These are phyloP conservation scores for Ceratocystis cacaofunesta DNA, from an alignment of 2,329 filamentous ascomycete genomes.

Conservation along the genomic window DNA sequence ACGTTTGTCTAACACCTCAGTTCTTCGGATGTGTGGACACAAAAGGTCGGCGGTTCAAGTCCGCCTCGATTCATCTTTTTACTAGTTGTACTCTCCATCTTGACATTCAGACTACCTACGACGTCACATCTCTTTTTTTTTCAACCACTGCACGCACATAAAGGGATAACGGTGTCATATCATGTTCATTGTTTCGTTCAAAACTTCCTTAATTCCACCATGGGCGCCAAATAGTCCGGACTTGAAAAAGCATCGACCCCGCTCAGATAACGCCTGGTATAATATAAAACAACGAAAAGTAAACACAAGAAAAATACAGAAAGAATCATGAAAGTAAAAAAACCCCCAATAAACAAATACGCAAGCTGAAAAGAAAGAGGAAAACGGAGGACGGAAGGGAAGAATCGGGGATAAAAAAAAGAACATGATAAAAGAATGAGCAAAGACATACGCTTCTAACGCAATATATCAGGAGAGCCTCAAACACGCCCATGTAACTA, in stretches of 20 bases:
- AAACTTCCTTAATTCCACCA: background rate
- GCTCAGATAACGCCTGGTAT: conserved; percentile 6
- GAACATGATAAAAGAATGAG: too few relatives aligned
- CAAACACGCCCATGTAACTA: too few relatives aligned
- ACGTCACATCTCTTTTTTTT: background rate
- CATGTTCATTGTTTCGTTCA: background rate
- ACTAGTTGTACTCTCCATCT: background rate
- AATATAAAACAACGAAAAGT: background rate
- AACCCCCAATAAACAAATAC: too few relatives aligned
- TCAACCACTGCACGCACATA: background rate
- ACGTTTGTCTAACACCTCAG: conserved; percentile 11
- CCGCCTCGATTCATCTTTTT: conserved; percentile 11
- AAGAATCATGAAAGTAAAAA: too few relatives aligned
- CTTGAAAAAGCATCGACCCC: background rate
- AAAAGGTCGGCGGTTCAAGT: conserved; percentile 13
- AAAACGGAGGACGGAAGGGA: too few relatives aligned
- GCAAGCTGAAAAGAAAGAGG: too few relatives aligned
- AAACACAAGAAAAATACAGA: background rate
- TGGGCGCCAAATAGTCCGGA: background rate
- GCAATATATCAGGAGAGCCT: too few relatives aligned
- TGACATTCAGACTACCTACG: background rate
- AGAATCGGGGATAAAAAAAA: too few relatives aligned
- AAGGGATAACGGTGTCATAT: background rate
- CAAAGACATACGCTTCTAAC: too few relatives aligned
- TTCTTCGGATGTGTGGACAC: conserved; percentile 3